phyloP scores from a whole-genome alignment of 1,284 basidiomycete genomes.

The Lignosus rhinocerotis region DNA sequence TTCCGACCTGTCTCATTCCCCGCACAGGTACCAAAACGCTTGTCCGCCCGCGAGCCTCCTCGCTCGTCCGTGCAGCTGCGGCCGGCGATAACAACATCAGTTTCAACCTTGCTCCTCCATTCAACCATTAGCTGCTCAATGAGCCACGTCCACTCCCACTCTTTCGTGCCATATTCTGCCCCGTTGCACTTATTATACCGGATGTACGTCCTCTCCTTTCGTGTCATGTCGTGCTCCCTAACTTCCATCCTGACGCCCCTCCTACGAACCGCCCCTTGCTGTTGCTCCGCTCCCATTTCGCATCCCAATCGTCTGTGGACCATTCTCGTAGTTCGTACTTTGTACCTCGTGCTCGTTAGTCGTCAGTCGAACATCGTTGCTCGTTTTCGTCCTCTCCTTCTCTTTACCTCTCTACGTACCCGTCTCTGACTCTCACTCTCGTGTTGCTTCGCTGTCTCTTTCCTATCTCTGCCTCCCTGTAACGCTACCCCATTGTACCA shows the following conservation, averaged over 20 bases:
- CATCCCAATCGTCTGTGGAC: background rate
- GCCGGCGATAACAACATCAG: too few relatives aligned
- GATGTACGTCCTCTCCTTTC: background rate
- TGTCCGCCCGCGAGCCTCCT: too few relatives aligned
- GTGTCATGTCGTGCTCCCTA: background rate
- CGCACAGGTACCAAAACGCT: background rate
- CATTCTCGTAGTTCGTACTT: too few relatives aligned
- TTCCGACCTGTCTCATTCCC: background rate
- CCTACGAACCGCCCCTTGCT: background rate
- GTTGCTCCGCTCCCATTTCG: background rate
- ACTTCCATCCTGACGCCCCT: background rate
- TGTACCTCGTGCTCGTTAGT: too few relatives aligned
- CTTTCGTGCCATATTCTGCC: too few relatives aligned
- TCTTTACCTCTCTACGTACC: background rate
- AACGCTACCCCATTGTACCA: slow-evolving; percentile 25
- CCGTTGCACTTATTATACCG: background rate
- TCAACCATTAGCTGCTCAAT: too few relatives aligned
- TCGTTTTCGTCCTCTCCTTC: background rate
- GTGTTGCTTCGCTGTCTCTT: background rate
- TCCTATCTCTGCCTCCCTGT: slow-evolving; percentile 14
- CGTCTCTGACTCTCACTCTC: background rate
- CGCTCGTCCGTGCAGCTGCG: background rate
- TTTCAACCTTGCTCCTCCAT: too few relatives aligned
- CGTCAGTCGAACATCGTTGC: background rate
- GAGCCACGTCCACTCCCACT: too few relatives aligned